phyloP scores from a whole-genome alignment of 1,284 basidiomycete species.

The Tylopilus sp. region DNA sequence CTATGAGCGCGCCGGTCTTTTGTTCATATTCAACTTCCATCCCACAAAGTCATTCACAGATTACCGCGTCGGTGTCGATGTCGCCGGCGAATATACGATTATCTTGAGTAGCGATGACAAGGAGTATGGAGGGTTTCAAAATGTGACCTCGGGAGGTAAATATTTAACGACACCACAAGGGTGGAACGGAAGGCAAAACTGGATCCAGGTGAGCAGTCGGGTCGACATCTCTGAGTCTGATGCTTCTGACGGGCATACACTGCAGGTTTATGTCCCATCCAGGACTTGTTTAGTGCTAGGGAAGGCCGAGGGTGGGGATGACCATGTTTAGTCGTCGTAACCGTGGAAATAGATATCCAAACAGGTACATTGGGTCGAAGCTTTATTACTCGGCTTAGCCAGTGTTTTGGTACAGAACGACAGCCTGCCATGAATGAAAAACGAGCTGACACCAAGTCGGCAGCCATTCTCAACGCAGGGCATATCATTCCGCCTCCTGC shows the following conservation, averaged over 20 bases:
- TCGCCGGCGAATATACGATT: constrained; percentile 81
- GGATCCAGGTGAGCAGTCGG: constrained; percentile 61
- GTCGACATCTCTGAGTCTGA: background rate
- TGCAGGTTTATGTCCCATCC: constrained; percentile 74
- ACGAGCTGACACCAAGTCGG: constrained; percentile 5
- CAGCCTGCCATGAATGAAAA: constrained; percentile 21
- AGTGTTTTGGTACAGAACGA: background rate
- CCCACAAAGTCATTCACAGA: constrained; percentile 84
- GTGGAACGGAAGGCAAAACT: constrained; percentile 93
- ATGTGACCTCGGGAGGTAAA: constrained; percentile 62
- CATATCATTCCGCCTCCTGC: constrained; percentile 19
- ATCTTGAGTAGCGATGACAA: constrained; percentile 84
- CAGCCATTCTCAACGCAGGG: background rate
- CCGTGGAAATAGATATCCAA: background rate
- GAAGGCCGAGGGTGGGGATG: constrained; percentile 30
- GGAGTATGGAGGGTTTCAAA: constrained; percentile 85
- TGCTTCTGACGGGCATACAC: constrained; percentile 9
- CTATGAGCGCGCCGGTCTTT: constrained; percentile 86
- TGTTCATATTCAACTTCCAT: constrained; percentile 98
- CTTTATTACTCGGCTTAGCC: too few relatives aligned
- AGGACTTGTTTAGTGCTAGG: constrained; percentile 74
- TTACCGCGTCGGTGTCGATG: constrained; percentile 89
- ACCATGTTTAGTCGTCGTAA: background rate
- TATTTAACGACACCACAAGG: constrained; percentile 83
- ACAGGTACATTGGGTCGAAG: background rate